A percentile compares a stretch with the other conserved stretches of the same genome.
Evolutionary conservation across 768 basidiomycete genomes (phyloP).

Genomic region (Suillus occidentalis): DNA sequence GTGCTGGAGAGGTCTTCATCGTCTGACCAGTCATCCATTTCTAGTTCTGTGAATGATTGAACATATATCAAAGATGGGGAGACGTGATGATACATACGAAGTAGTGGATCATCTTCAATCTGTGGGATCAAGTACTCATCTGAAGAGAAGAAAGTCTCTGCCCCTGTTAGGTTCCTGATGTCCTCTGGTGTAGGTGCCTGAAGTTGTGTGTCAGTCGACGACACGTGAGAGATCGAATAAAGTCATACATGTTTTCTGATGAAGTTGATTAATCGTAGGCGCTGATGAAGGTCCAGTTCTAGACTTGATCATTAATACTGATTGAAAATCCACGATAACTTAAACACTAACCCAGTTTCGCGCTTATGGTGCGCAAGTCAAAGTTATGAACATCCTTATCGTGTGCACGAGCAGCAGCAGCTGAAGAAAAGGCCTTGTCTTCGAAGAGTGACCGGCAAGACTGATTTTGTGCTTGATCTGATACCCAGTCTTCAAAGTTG

Average conservation of each 20-base stretch:
- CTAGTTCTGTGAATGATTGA: constrained; percentile 47
- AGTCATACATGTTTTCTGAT: constrained; percentile 69
- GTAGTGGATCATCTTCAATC: constrained; percentile 83
- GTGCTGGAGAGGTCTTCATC: constrained; percentile 43
- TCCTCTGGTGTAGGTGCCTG: constrained; percentile 56
- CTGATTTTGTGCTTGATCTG: constrained; percentile 56
- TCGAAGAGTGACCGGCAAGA: constrained; percentile 78
- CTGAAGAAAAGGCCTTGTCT: constrained; percentile 56
- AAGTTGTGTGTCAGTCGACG: constrained; percentile 1
- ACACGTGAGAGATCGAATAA: neutral
- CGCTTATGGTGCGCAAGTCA: constrained; percentile 53
- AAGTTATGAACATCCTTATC: constrained; percentile 64
- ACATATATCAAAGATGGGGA: neutral
- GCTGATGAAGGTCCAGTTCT: constrained; percentile 79
- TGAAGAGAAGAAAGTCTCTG: constrained; percentile 62
- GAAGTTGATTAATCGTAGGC: constrained; percentile 83
- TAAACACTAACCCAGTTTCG: constrained; percentile 51
- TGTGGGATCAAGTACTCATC: constrained; percentile 84
- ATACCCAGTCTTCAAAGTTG: constrained; percentile 80
- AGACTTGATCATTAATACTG: constrained; percentile 4
- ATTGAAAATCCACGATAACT: neutral
- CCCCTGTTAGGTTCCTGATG: constrained; percentile 49
- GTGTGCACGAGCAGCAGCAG: constrained; percentile 56
- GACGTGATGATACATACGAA: constrained; percentile 58
- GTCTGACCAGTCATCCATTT: constrained; percentile 74